Conservation (phyloP, 1,284 basidiomycete genomes). For the Apiotrichum domesticum region DNA sequence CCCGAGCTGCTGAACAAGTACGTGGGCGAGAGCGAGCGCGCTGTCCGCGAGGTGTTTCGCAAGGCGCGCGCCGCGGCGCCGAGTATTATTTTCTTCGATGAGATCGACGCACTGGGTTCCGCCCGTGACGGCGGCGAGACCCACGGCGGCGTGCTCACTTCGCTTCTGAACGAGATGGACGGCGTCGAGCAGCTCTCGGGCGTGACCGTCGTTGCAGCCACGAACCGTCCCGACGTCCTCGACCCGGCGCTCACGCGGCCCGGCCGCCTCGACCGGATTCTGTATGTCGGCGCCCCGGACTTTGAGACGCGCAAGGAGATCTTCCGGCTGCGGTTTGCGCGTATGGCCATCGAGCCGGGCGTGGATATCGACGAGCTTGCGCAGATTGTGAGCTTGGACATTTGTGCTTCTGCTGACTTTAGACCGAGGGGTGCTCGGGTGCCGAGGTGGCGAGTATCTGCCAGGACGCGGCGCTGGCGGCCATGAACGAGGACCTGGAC, state of each 20-base stretch:
- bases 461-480: constrained; percentile 88
- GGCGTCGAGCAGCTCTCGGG: constrained; percentile 89
- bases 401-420: constrained; percentile 1
- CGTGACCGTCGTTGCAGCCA: constrained; percentile 91
- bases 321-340: constrained; percentile 64
- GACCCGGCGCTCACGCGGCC: constrained; percentile 93
- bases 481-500: constrained; percentile 80
- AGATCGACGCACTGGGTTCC: constrained; percentile 88
- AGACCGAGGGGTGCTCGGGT: constrained; percentile 94
- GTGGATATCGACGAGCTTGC: constrained; percentile 69
- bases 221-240: constrained; percentile 88
- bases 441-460: constrained; percentile 89
- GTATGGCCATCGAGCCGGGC: constrained; percentile 71
- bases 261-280: constrained; percentile 86
- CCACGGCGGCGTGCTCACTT: constrained; percentile 82
- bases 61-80: constrained; percentile 91
- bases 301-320: constrained; percentile 73
- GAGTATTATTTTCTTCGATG: constrained; percentile 96
- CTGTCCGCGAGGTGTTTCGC: constrained; percentile 88
- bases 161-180: constrained; percentile 95
- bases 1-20: constrained; percentile 96
- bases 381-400: constrained; percentile 55
- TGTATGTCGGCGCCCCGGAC: constrained; percentile 93
- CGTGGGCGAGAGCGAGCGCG: constrained; percentile 93
- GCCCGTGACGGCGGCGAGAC: constrained; percentile 57